These are phyloP conservation scores for Trichoderma aggressivum DNA, from an alignment of 2,329 filamentous ascomycete genomes.

Conservation along the genomic window DNA sequence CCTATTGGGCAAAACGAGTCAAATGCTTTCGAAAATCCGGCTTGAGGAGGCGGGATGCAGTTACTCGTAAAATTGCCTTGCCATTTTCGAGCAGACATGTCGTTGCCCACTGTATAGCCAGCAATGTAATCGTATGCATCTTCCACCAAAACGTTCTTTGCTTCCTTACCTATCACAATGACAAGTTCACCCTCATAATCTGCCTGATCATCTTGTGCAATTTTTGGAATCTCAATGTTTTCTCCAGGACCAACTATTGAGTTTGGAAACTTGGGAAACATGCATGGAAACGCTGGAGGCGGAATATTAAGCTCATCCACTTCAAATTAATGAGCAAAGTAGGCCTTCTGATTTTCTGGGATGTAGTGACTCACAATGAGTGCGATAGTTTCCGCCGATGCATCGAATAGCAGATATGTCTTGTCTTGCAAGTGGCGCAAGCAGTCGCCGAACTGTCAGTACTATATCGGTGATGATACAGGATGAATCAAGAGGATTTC, in stretches of 20 bases:
- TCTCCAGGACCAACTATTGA: neutral
- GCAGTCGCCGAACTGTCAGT: neutral
- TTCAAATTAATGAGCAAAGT: neutral
- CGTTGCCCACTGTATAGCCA: neutral
- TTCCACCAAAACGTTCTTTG: neutral
- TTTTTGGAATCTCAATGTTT: neutral
- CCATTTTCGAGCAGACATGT: conserved; percentile 1
- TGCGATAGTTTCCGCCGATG: neutral
- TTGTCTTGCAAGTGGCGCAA: neutral
- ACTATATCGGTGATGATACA: neutral
- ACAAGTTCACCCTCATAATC: neutral
- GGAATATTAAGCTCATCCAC: neutral
- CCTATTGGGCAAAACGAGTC: neutral
- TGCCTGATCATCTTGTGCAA: neutral
- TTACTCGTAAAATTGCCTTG: neutral
- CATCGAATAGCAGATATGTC: neutral
- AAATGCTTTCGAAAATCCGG: neutral
- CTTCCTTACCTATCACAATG: neutral
- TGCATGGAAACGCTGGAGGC: neutral
- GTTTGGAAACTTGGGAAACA: neutral
- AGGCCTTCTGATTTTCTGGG: neutral
- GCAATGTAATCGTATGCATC: neutral
- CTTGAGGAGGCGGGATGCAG: neutral
- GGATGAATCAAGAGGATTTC: neutral
- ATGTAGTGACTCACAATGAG: neutral